Percentiles rank a stretch among this genome's conserved stretches.
phyloP scores from a whole-genome alignment of 805 yeast genomes.

The Metschnikowia matae region DNA sequence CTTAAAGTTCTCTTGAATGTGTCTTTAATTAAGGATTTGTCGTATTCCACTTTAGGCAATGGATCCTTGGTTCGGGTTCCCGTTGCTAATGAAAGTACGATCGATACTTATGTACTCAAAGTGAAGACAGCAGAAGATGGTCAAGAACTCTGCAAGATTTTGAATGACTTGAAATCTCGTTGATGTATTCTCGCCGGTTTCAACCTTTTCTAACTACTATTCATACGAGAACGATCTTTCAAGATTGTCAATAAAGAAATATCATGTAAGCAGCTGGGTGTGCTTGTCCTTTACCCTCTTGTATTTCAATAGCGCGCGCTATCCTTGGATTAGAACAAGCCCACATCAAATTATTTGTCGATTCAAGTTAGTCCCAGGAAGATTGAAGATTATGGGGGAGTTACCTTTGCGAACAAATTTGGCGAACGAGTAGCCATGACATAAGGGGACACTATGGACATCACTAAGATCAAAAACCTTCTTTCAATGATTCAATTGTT shows the following conservation, averaged over 20 bases:
- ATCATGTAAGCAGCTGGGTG: background rate
- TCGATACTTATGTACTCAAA: conserved; percentile 65
- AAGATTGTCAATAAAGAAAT: background rate
- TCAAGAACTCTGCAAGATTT: conserved; percentile 38
- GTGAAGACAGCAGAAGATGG: conserved; percentile 79
- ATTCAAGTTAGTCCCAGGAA: too few species aligned
- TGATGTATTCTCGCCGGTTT: background rate
- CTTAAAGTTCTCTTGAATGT: conserved; percentile 73
- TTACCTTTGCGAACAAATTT: too few species aligned
- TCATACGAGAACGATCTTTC: background rate
- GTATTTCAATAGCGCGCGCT: too few species aligned
- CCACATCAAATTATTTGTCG: too few species aligned
- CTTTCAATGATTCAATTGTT: too few species aligned
- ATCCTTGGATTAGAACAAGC: too few species aligned
- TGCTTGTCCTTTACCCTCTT: background rate
- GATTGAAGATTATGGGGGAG: too few species aligned
- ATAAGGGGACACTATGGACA: too few species aligned
- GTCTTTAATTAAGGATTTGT: conserved; percentile 51
- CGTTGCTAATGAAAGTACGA: conserved; percentile 44
- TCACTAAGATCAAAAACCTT: too few species aligned
- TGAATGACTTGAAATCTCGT: conserved; percentile 27
- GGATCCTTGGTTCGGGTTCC: conserved; percentile 68
- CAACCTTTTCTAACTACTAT: background rate
- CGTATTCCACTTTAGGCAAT: conserved; percentile 59
- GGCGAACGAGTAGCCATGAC: too few species aligned